These are phyloP conservation scores for Coniella lustricola DNA, from an alignment of 2,329 filamentous ascomycete genomes.

Conservation along the genomic window DNA sequence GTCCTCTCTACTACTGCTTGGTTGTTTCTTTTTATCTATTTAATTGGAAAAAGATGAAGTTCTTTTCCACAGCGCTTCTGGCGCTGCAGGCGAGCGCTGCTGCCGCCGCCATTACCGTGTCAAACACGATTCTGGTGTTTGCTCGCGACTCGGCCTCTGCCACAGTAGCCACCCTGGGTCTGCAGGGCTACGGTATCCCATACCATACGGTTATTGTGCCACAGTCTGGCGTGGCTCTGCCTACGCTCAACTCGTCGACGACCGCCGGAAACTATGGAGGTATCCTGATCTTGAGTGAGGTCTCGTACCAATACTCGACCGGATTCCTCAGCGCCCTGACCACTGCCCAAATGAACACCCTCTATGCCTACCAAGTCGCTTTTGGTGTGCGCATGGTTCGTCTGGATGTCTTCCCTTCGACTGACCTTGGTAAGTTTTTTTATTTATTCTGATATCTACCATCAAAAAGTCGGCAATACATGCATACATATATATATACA, in stretches of 20 bases:
- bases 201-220: conserved; percentile 50
- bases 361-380: conserved; percentile 50
- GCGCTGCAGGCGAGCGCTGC: conserved; percentile 13
- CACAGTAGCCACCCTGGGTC: conserved; percentile 41
- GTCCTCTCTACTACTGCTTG: not conserved
- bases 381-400: conserved; percentile 57
- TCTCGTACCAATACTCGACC: conserved; percentile 45
- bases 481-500: too few species aligned
- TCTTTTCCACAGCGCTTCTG: conserved; percentile 13
- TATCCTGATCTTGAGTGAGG: conserved; percentile 47
- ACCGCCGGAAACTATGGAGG: conserved; percentile 51
- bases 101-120: conserved; percentile 21
- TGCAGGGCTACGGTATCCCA: conserved; percentile 55
- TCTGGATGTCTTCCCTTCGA: conserved; percentile 48
- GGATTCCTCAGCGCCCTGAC: conserved; percentile 48
- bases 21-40: not conserved
- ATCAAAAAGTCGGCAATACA: too few species aligned
- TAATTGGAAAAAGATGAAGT: conserved; percentile 9
- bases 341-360: conserved; percentile 44
- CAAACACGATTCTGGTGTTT: conserved; percentile 48
- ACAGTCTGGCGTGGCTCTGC: conserved; percentile 41
- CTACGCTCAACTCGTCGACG: conserved; percentile 40
- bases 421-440: conserved; percentile 38
- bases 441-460: conserved; percentile 18
- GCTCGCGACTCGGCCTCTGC: conserved; percentile 44